These are phyloP conservation scores for Cicer judaicum DNA, from an alignment of 306 rosid genomes.

Conservation along the genomic window DNA sequence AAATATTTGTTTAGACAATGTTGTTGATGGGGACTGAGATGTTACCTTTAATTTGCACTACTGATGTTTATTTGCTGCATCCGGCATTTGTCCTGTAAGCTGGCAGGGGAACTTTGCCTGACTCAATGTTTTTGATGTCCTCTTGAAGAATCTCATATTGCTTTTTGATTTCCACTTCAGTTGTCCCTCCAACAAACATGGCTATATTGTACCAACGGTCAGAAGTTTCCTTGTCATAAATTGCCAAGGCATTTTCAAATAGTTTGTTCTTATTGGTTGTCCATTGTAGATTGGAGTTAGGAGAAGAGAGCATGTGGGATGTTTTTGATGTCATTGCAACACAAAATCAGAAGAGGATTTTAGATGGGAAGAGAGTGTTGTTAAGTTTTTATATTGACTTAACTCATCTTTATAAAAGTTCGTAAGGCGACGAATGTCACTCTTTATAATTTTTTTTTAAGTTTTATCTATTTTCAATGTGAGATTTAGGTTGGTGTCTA, in stretches of 20 bases:
- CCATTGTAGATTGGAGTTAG: conserved; percentile 52
- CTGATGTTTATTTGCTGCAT: conserved; percentile 40
- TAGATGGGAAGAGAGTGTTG: conserved; percentile 37
- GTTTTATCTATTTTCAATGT: background rate
- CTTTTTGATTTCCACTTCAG: conserved; percentile 70
- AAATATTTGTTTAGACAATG: conserved; percentile 6
- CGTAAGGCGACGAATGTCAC: background rate
- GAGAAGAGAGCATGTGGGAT: conserved; percentile 44
- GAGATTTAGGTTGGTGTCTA: background rate
- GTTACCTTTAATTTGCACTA: conserved; percentile 54
- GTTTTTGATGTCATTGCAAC: conserved; percentile 51
- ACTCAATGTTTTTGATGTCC: conserved; percentile 67
- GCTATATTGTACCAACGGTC: conserved; percentile 74
- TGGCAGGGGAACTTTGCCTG: conserved; percentile 70
- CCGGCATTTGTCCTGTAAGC: conserved; percentile 43
- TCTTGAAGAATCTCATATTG: conserved; percentile 63
- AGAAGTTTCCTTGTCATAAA: conserved; percentile 63
- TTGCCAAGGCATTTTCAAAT: conserved; percentile 74
- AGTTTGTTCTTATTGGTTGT: conserved; percentile 61
- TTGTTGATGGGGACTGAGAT: conserved; percentile 17
- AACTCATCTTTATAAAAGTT: too few relatives aligned
- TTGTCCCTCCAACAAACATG: conserved; percentile 63
- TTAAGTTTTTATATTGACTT: background rate
- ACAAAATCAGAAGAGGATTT: conserved; percentile 29
- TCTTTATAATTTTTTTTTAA: background rate